phyloP scores from a whole-genome alignment of 352 stramenopile genomes.

The Thraustochytrium striatum region DNA sequence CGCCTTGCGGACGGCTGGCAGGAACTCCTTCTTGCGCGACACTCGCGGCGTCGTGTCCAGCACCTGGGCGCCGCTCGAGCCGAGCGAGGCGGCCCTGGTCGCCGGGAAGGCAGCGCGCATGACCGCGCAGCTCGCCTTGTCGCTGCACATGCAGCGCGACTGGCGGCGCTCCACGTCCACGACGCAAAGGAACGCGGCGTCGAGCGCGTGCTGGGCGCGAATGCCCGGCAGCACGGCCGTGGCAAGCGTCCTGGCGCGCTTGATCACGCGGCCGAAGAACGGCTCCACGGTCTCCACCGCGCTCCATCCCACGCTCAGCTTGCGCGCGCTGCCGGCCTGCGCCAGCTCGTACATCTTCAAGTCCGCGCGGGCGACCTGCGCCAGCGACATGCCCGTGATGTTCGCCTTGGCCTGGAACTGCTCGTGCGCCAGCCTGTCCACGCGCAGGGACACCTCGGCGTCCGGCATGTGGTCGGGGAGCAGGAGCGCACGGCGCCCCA shows the following conservation, averaged over 20 bases:
- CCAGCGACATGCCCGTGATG: constrained; percentile 41
- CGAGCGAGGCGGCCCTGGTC: no score
- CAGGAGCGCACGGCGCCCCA: constrained; percentile 25
- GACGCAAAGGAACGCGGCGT: constrained; percentile 59
- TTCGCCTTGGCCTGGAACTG: constrained; percentile 64
- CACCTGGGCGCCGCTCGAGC: neutral
- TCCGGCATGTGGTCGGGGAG: constrained; percentile 58
- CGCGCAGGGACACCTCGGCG: constrained; percentile 55
- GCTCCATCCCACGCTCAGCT: constrained; percentile 53
- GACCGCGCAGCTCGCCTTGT: constrained; percentile 51
- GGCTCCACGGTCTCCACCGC: constrained; percentile 49
- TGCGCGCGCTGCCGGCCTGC: constrained; percentile 50
- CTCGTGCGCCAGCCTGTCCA: constrained; percentile 54
- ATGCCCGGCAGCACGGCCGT: constrained; percentile 61
- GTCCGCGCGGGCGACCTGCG: neutral
- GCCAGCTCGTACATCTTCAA: constrained; percentile 49
- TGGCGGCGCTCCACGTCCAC: constrained; percentile 64
- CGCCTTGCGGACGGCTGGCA: constrained; percentile 34
- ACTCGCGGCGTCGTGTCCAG: constrained; percentile 30
- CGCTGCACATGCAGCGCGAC: constrained; percentile 57
- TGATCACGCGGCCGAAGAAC: constrained; percentile 61
- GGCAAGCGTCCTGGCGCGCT: constrained; percentile 52
- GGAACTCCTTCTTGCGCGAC: constrained; percentile 52
- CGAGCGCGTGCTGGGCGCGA: constrained; percentile 51
- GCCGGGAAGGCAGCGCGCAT: constrained; percentile 57